phyloP scores from a whole-genome alignment of 208 protist species.

The Acanthamoeba royreba region DNA sequence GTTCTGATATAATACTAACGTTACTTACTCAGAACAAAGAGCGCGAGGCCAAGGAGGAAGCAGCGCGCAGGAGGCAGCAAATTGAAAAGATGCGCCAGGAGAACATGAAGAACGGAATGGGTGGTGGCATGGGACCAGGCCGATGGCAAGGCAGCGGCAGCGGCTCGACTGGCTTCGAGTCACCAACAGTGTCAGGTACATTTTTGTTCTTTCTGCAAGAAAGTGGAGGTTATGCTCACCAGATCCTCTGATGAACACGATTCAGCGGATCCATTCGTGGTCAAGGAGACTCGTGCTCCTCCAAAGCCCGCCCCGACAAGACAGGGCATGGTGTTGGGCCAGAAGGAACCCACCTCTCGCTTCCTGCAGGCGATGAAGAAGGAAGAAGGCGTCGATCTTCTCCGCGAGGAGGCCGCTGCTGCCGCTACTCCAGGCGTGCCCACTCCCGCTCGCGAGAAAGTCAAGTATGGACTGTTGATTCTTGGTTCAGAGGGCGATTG shows the following conservation, averaged over 20 bases:
- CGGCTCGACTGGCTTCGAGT: not conserved
- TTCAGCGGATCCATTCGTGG: not conserved
- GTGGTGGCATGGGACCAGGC: not conserved
- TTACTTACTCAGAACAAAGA: slow-evolving; percentile 45
- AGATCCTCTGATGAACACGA: too few relatives aligned
- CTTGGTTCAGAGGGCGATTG: too few relatives aligned
- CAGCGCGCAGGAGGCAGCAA: slow-evolving; percentile 16
- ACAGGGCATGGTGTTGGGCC: not conserved
- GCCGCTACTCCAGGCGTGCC: not conserved
- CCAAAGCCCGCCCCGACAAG: not conserved
- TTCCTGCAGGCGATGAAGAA: slow-evolving; percentile 35
- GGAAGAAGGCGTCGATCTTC: not conserved
- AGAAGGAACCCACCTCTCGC: slow-evolving; percentile 9
- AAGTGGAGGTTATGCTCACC: too few relatives aligned
- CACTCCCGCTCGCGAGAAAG: not conserved
- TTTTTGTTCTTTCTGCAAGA: not conserved
- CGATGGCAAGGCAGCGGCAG: not conserved
- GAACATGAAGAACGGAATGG: not conserved
- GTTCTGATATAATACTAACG: not conserved
- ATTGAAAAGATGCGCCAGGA: slow-evolving; percentile 41
- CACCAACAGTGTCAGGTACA: not conserved
- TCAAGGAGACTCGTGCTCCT: not conserved
- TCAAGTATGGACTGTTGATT: not conserved
- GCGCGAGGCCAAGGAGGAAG: slow-evolving; percentile 33
- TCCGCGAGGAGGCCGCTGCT: not conserved